Evolutionary conservation across 331 rosid genomes (phyloP).

Genomic region (Saraca asoca): DNA sequence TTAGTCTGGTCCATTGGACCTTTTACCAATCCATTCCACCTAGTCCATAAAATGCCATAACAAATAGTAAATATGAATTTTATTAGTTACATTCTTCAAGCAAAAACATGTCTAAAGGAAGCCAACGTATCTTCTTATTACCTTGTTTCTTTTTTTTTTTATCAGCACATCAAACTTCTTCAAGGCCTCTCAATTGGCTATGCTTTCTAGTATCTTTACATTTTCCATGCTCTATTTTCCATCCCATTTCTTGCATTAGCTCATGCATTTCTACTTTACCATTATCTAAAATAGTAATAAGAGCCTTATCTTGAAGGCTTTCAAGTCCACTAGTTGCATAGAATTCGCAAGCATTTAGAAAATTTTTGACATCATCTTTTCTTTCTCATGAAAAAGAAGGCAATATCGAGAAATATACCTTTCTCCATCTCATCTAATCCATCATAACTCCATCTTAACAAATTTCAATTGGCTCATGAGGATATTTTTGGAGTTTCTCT

Average conservation of each 20-base stretch:
- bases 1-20: too few species aligned
- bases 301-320: slow-evolving; percentile 20
- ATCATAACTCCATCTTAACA: background rate
- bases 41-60: too few species aligned
- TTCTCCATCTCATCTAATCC: background rate
- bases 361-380: too few species aligned
- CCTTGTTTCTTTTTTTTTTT: background rate
- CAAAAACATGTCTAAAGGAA: too few species aligned
- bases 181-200: background rate
- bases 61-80: too few species aligned
- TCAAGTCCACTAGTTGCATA: background rate
- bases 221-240: background rate
- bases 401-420: background rate
- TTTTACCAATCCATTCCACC: too few species aligned
- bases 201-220: background rate
- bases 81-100: too few species aligned
- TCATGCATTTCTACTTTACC: background rate
- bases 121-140: background rate
- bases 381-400: slow-evolving; percentile 5
- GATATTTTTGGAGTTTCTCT: background rate
- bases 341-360: background rate
- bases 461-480: background rate
- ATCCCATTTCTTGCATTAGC: slow-evolving; percentile 28
- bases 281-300: background rate
- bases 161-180: background rate